These are phyloP conservation scores for Termitomyces sp. DNA, from an alignment of 768 basidiomycete species.

Conservation along the genomic window DNA sequence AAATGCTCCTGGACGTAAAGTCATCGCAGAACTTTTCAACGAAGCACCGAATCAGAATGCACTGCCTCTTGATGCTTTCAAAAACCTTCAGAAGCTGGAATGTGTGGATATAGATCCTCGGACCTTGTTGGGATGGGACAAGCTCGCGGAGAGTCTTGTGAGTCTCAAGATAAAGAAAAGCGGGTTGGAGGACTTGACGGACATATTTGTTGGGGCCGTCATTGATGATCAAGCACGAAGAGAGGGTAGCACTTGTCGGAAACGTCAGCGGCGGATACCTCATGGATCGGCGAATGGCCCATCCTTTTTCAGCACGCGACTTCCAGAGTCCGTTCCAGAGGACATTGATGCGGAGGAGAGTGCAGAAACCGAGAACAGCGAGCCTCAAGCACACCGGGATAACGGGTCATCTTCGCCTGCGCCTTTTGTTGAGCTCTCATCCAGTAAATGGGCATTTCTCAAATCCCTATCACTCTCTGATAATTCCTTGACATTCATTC, in stretches of 20 bases:
- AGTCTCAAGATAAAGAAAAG: slow-evolving; percentile 75
- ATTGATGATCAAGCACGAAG: slow-evolving; percentile 68
- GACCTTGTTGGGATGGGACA: slow-evolving; percentile 78
- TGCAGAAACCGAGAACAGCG: slow-evolving; percentile 12
- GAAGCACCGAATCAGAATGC: slow-evolving; percentile 71
- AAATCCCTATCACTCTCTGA: slow-evolving; percentile 73
- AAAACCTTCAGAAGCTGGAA: slow-evolving; percentile 72
- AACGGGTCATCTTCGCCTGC: slow-evolving; percentile 22
- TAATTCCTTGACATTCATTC: slow-evolving; percentile 77
- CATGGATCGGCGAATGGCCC: slow-evolving; percentile 30
- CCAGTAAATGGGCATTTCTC: slow-evolving; percentile 70
- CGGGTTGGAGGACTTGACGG: slow-evolving; percentile 75
- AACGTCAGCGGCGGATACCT: slow-evolving; percentile 39
- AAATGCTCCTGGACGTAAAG: slow-evolving; percentile 54
- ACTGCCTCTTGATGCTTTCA: slow-evolving; percentile 79
- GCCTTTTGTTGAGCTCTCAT: slow-evolving; percentile 36
- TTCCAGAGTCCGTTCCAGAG: slow-evolving; percentile 57
- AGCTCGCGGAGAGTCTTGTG: slow-evolving; percentile 59
- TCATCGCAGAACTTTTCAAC: slow-evolving; percentile 62
- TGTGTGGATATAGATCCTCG: slow-evolving; percentile 81
- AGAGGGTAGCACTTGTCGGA: slow-evolving; percentile 44
- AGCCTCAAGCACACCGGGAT: slow-evolving; percentile 11
- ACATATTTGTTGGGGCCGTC: slow-evolving; percentile 75
- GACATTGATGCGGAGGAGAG: slow-evolving; percentile 24
- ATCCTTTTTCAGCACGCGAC: slow-evolving; percentile 42